Evolutionary conservation across 1,284 basidiomycete genomes (phyloP).

Genomic region (Ceratobasidium papillatum): DNA sequence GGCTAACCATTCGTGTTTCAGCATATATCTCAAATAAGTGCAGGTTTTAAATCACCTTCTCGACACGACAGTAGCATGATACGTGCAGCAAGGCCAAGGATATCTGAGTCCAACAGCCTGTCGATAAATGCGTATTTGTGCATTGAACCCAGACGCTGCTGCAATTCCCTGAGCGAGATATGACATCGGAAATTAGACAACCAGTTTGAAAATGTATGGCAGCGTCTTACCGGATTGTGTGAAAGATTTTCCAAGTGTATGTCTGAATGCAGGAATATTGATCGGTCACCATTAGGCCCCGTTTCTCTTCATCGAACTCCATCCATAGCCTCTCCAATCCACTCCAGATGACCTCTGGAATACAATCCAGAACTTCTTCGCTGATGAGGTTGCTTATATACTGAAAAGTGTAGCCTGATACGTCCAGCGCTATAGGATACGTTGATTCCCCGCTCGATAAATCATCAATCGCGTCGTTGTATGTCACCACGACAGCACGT

Average conservation of each 20-base stretch:
- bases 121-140: not conserved
- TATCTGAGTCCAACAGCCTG: not conserved
- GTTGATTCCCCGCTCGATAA: not conserved
- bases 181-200: not conserved
- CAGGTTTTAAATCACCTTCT: not conserved
- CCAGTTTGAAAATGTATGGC: not conserved
- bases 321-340: conserved; percentile 8
- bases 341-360: not conserved
- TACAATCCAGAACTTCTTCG: not conserved
- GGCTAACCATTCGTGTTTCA: too few species aligned
- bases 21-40: too few species aligned
- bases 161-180: not conserved
- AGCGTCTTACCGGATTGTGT: not conserved
- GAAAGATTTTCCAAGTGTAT: conserved; percentile 1
- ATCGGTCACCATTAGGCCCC: not conserved
- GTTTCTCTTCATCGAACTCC: conserved; percentile 5
- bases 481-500: not conserved
- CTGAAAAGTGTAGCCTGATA: not conserved
- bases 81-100: conserved; percentile 3
- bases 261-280: not conserved
- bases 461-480: not conserved
- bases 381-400: not conserved
- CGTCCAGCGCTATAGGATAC: not conserved
- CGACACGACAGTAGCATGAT: not conserved
- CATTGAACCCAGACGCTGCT: not conserved